Evolutionary conservation across 768 basidiomycete species (phyloP).

Genomic region (Suillus subaureus): DNA sequence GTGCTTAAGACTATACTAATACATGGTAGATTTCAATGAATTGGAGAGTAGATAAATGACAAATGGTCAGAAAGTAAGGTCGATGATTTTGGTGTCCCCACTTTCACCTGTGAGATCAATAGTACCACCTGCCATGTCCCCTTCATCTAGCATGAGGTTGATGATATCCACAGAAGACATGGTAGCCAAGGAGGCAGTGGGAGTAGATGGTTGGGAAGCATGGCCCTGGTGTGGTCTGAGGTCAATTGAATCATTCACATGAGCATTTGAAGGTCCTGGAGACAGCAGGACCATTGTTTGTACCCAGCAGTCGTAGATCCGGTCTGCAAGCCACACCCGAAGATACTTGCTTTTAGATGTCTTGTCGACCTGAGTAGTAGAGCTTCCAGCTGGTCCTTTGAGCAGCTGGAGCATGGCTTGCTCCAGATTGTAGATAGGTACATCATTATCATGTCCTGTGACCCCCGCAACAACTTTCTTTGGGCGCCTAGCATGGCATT

Average conservation of each 20-base stretch:
- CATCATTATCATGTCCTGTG: background rate
- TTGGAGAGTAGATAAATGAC: background rate
- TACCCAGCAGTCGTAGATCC: background rate
- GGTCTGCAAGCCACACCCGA: background rate
- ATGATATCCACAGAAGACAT: background rate
- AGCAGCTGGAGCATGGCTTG: background rate
- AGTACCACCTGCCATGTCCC: too few relatives aligned
- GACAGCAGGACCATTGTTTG: background rate
- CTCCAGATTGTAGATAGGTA: background rate
- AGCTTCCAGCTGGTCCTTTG: background rate
- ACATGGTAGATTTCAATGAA: too few relatives aligned
- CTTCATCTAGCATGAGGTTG: background rate
- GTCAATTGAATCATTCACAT: too few relatives aligned
- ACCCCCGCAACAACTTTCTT: background rate
- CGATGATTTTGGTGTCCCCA: background rate
- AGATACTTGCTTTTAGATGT: background rate
- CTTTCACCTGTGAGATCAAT: too few relatives aligned
- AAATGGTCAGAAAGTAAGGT: background rate
- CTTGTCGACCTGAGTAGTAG: too few relatives aligned
- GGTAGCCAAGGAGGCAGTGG: too few relatives aligned
- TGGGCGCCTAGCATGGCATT: background rate
- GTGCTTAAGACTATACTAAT: constrained; percentile 21
- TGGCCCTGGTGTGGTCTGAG: too few relatives aligned
- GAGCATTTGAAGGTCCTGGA: background rate
- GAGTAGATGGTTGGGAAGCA: too few relatives aligned